Percentiles rank a stretch among this genome's conserved stretches.
These are phyloP conservation scores for Coemansia sp. DNA, from an alignment of 192 early-diverging fungal genomes.

Conservation along the genomic window DNA sequence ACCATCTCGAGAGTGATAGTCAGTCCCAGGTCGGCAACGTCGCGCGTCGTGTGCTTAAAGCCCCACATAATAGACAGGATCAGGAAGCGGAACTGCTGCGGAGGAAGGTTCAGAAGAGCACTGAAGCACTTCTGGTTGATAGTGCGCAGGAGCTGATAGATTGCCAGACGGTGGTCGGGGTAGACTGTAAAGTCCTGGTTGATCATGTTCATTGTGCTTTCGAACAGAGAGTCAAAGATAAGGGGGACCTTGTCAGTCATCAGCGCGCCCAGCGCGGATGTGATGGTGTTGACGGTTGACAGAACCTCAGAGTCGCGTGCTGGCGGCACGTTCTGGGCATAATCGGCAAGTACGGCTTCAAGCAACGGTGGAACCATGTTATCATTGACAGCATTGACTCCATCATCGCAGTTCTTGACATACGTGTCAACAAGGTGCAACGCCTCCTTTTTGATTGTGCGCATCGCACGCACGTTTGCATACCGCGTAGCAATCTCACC, in stretches of 20 bases:
- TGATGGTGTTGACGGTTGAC: conserved; percentile 86
- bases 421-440: conserved; percentile 92
- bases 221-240: conserved; percentile 93
- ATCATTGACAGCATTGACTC: conserved; percentile 71
- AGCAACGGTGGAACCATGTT: conserved; percentile 91
- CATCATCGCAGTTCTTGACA: conserved; percentile 79
- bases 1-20: conserved; percentile 84
- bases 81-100: conserved; percentile 86
- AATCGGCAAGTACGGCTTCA: conserved; percentile 87
- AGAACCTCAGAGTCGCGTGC: conserved; percentile 96
- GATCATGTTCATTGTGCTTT: conserved; percentile 98
- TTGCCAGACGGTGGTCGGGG: conserved; percentile 94
- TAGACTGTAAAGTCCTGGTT: conserved; percentile 98
- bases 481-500: conserved; percentile 89
- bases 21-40: conserved; percentile 92
- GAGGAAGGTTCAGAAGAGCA: conserved; percentile 80
- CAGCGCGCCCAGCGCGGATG: conserved; percentile 68
- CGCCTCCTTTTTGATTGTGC: conserved; percentile 96
- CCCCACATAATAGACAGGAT: conserved; percentile 97
- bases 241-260: conserved; percentile 80
- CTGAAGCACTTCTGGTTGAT: conserved; percentile 93
- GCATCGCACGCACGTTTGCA: conserved; percentile 83
- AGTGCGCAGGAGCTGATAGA: conserved; percentile 89
- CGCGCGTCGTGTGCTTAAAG: conserved; percentile 98
- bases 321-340: conserved; percentile 79